phyloP scores from a whole-genome alignment of 106 monocot species.

The Agapanthus africanus region DNA sequence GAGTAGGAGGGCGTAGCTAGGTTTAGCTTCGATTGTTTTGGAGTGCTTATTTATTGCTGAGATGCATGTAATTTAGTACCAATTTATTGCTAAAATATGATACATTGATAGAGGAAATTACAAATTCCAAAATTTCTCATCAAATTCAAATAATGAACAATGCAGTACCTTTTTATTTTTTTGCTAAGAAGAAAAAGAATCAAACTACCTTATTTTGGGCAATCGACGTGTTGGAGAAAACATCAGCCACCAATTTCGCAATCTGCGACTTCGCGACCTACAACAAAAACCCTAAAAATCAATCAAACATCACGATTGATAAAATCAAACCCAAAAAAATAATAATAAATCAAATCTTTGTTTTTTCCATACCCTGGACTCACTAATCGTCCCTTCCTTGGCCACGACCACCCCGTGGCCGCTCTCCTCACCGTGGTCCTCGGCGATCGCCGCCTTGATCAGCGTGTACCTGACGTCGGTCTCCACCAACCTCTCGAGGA shows the following conservation, averaged over 20 bases:
- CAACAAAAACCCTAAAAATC: not conserved
- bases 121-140: no score
- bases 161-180: no score
- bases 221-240: conserved; percentile 59
- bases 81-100: no score
- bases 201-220: conserved; percentile 86
- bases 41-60: no score
- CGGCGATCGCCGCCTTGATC: conserved; percentile 58
- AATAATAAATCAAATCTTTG: no score
- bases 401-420: conserved; percentile 33
- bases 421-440: conserved; percentile 40
- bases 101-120: no score
- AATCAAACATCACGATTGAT: no score
- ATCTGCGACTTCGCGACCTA: conserved; percentile 78
- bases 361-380: not conserved
- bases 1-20: no score
- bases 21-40: no score
- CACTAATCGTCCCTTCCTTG: conserved; percentile 32
- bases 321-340: conserved; percentile 27
- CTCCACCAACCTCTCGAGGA: conserved; percentile 58
- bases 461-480: conserved; percentile 73
- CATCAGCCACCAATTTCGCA: conserved; percentile 68
- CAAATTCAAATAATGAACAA: no score
- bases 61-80: no score
- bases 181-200: no score